These are phyloP conservation scores for Microbotryum silenes-acaulis DNA, from an alignment of 1,284 basidiomycete genomes.

Conservation along the genomic window DNA sequence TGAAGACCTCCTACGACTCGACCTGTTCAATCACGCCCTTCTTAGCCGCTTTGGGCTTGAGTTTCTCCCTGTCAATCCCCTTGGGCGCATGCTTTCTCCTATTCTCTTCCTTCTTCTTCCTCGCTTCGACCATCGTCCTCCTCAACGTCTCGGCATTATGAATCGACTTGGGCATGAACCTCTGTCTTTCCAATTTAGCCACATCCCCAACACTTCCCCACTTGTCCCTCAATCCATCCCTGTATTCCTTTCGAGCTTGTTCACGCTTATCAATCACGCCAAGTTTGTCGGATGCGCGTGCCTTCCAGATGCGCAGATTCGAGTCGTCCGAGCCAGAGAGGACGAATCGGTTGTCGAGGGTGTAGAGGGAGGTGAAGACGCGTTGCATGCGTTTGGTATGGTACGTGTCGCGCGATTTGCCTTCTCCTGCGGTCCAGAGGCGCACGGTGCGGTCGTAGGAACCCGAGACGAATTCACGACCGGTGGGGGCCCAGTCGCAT, in stretches of 20 bases:
- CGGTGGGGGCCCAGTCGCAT: slow-evolving; percentile 60
- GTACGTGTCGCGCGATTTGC: slow-evolving; percentile 80
- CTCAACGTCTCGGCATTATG: slow-evolving; percentile 82
- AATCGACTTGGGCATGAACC: slow-evolving; percentile 83
- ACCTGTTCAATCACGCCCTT: slow-evolving; percentile 49
- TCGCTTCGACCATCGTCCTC: slow-evolving; percentile 83
- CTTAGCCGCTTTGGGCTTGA: slow-evolving; percentile 84
- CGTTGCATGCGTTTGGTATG: slow-evolving; percentile 99
- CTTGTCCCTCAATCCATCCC: slow-evolving; percentile 75
- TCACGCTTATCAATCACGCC: slow-evolving; percentile 88
- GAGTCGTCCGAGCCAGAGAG: slow-evolving; percentile 93
- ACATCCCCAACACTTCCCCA: slow-evolving; percentile 83
- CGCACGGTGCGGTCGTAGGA: slow-evolving; percentile 92
- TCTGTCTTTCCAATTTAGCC: slow-evolving; percentile 66
- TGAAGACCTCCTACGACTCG: slow-evolving; percentile 12
- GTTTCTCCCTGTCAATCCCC: slow-evolving; percentile 72
- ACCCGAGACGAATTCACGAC: slow-evolving; percentile 90
- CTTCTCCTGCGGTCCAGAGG: slow-evolving; percentile 84
- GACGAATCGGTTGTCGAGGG: slow-evolving; percentile 85
- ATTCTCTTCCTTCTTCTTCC: slow-evolving; percentile 86
- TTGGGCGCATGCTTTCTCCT: slow-evolving; percentile 55
- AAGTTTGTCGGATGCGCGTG: slow-evolving; percentile 82
- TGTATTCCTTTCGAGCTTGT: slow-evolving; percentile 84
- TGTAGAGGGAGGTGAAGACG: slow-evolving; percentile 54
- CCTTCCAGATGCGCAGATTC: slow-evolving; percentile 95